Evolutionary conservation across 805 yeast genomes (phyloP), one percentile per base, ranked within the genome.

Genomic region (Ogataea paradorogensis): DNA sequence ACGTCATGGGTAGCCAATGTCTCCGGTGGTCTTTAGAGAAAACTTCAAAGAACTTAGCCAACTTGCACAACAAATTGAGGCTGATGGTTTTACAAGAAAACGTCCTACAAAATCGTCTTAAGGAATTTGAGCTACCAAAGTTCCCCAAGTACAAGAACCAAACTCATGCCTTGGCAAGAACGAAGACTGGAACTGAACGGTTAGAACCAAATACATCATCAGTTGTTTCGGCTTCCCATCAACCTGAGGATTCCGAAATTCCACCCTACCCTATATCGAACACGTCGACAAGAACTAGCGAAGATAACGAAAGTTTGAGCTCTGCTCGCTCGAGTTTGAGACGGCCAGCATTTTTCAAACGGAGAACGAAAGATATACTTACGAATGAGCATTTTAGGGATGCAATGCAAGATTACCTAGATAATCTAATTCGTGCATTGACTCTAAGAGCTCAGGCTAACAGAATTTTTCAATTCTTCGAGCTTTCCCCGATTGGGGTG

Each of bases 401-500:
- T 40, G 71, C 68, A 15, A 65, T 93, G 30, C 89, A 84, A 49
- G 67, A 69, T 4, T 93, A 90, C 57, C 69, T 93, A 40, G 75
- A 78, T 32, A 70, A 74, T 13, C 63, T 93, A 45, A 72, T 83
- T 38, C 62, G 69, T 13, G 65, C 74, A 4, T 71, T 86, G 33
- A 73, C 82, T 2, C 70, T 88, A 54, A 74, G 82, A 35, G 87
- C 96, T 0, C 95, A 87, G 52, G 80, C 95, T 0, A 89, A 88
- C 55, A 71, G 83, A 43, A 58, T 93, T 9, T 84, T 93, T 53
- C 90, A 84, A 46, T 93, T 93, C 58, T 78, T 91, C 44, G 99
- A 93, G 54, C 65, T 93, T 11, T 89, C 97, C 0, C 95, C 95
- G 0, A 75, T 93, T 48, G 86, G 95, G 6, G 79, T 93, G 7